Evolutionary conservation across 352 stramenopile genomes (phyloP).

Genomic region (Phytophthora ohioensis): DNA sequence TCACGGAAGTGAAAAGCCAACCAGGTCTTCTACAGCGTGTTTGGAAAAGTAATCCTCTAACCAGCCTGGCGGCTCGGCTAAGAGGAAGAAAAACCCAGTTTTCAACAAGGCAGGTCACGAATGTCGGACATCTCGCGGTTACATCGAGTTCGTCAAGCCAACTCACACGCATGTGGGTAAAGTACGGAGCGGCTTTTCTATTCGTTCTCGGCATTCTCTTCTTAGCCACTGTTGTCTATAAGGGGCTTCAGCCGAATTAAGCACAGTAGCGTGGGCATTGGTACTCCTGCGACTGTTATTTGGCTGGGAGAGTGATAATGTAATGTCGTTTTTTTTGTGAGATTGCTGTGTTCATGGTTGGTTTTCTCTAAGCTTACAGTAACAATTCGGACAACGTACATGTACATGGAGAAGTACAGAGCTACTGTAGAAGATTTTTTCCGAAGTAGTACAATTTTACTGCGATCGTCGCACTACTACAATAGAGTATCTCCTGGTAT

Average conservation of each 20-base stretch:
- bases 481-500: too few species aligned
- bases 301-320: too few species aligned
- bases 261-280: neutral
- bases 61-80: neutral
- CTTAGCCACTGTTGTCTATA: neutral
- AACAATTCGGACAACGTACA: too few species aligned
- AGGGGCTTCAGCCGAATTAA: slow-evolving; percentile 1
- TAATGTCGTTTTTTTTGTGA: neutral
- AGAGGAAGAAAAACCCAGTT: neutral
- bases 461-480: too few species aligned
- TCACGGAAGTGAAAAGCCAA: neutral
- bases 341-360: too few species aligned
- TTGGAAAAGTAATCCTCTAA: neutral
- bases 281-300: neutral
- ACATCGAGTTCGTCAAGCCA: neutral
- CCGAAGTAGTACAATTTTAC: too few species aligned
- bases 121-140: neutral
- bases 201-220: neutral
- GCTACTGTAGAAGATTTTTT: too few species aligned
- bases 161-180: neutral
- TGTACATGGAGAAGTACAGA: too few species aligned
- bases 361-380: too few species aligned
- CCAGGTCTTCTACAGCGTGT: neutral
- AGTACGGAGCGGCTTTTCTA: slow-evolving; percentile 3
- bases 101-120: neutral